Base-by-base conservation (phyloP, 768 basidiomycete species). In the Calocybe gangraenosa region DNA sequence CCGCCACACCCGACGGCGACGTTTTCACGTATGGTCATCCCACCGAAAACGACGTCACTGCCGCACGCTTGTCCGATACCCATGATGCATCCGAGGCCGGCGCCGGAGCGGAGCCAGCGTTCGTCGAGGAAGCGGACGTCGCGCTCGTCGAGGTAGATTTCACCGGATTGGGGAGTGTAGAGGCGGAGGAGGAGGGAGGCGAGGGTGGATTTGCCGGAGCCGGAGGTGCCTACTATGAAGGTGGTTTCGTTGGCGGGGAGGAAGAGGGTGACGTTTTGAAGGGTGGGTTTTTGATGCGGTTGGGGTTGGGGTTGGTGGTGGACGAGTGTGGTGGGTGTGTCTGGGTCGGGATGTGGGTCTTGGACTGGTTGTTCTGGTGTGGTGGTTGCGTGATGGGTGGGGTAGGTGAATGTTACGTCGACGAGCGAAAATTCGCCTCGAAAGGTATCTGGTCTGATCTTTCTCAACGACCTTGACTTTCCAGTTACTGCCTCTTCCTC, bases 201-300 rank as follows among this genome's bases (percentile, higher is more conserved):
- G 50, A 95, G 75, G 2, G 92, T 97, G 18, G 89, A 92, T 68
- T 98, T 98, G 30, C 95, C 93, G 2, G 82, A 90, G 7, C 95
- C 94, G 4, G 92, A 95, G 0, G 86, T 66, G 8, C 95, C 95
- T 15, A 97, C 92, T 53, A 98, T 78, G 43, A 92, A 94, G 2
- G 96, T 91, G 20, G 80, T 86, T 58, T 95, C 89, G 52, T 83
- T 79, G 2, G 88, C 79, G 1, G 70, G 67, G 54, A 97, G 69
- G 49, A 72, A 74, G 61, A 96, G 76, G 10, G 79, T 81, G 38
- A 92, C 60, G 44, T 80, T 69, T 18, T 70, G 60, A 41, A 98
- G 75, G 14, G 93, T 77, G 1, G 75, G 76, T 9, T 39, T 14
- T 10, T 23, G 33, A 39, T 32, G n/a, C 19, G 17, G 42, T 14